Evolutionary conservation across 2,329 filamentous ascomycete species (phyloP).

Genomic region (Hysterium pulicare): DNA sequence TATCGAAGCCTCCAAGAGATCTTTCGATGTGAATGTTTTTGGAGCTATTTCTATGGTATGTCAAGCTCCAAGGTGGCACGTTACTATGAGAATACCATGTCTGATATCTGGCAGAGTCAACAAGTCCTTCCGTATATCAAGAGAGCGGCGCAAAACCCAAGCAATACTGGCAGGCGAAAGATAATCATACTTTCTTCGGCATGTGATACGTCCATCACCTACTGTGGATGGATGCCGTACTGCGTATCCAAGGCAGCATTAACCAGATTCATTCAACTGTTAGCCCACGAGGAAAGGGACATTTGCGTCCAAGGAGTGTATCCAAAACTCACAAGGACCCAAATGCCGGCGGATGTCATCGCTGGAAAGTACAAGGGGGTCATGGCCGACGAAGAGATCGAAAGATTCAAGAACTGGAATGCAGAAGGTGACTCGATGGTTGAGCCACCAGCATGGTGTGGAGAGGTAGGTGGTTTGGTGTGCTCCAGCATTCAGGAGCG

Average conservation of each 20-base stretch:
- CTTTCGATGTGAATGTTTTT: constrained; percentile 24
- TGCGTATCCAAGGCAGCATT: constrained; percentile 24
- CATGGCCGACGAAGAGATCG: constrained; percentile 27
- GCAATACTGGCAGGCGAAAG: too few species aligned
- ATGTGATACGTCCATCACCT: too few species aligned
- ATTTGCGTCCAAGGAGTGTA: constrained; percentile 22
- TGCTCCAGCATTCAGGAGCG: too few species aligned
- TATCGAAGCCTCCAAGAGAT: constrained; percentile 14
- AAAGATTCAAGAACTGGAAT: constrained; percentile 21
- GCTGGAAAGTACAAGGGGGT: constrained; percentile 17
- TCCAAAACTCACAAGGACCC: constrained; percentile 24
- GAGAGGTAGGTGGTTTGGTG: too few species aligned
- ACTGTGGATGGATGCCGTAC: constrained; percentile 23
- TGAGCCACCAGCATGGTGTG: constrained; percentile 22
- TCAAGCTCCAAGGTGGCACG: neutral
- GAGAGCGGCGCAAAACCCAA: too few species aligned
- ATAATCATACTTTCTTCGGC: too few species aligned
- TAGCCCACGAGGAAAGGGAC: constrained; percentile 23
- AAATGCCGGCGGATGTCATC: constrained; percentile 21
- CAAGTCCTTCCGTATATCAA: too few species aligned
- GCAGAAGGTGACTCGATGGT: constrained; percentile 22
- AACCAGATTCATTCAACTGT: constrained; percentile 20
- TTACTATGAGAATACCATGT: constrained; percentile 15
- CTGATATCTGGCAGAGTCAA: too few species aligned
- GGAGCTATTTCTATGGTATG: constrained; percentile 23